Percentiles rank a stretch among this genome's conserved stretches.
Evolutionary conservation across 1,284 basidiomycete species (phyloP).

Genomic region (Marasmius oreades): DNA sequence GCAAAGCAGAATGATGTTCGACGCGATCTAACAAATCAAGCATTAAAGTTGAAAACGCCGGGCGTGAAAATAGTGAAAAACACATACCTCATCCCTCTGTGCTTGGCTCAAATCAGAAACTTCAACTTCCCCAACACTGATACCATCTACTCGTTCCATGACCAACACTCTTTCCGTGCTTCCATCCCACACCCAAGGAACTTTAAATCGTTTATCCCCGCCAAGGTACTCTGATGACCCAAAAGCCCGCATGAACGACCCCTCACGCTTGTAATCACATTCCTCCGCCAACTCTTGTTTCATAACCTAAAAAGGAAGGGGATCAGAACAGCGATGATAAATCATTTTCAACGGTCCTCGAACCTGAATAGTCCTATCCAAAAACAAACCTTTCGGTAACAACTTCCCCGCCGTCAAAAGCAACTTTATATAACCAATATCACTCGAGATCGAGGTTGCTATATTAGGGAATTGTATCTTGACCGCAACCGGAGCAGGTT

Average conservation of each 20-base stretch:
- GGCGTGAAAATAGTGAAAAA: background rate
- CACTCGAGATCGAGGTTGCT: conserved; percentile 80
- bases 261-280: conserved; percentile 92
- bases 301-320: conserved; percentile 57
- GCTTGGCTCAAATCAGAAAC: conserved; percentile 51
- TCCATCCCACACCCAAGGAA: conserved; percentile 84
- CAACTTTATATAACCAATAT: conserved; percentile 84
- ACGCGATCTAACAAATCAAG: conserved; percentile 64
- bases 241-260: conserved; percentile 69
- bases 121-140: conserved; percentile 72
- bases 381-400: conserved; percentile 86
- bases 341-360: background rate
- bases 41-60: background rate
- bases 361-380: conserved; percentile 83
- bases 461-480: conserved; percentile 98
- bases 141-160: conserved; percentile 84
- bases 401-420: conserved; percentile 78
- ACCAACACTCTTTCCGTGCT: conserved; percentile 84
- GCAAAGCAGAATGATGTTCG: conserved; percentile 81
- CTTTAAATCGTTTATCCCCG: conserved; percentile 67
- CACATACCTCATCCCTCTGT: conserved; percentile 72
- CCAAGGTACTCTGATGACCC: conserved; percentile 48
- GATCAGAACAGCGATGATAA: background rate
- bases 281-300: conserved; percentile 92
- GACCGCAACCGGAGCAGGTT: conserved; percentile 72